Conservation (phyloP, 176 grass and related monocot genomes). For the Pharus latifolius region DNA sequence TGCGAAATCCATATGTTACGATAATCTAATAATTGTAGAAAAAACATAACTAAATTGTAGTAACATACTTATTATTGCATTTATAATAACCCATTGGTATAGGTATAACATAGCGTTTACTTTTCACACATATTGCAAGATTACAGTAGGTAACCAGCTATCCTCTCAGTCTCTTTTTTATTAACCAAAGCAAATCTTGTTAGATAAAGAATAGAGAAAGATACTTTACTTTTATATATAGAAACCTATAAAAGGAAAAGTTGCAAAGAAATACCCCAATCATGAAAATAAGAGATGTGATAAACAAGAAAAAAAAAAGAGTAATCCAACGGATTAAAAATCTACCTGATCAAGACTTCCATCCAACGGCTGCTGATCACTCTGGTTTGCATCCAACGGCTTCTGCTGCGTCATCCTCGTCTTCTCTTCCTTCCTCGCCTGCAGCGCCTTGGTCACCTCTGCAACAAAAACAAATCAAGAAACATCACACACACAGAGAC, state of each 20-base stretch:
- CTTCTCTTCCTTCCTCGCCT: conserved; percentile 65
- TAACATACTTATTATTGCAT: no score
- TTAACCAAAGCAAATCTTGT: neutral
- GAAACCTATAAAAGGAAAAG: neutral
- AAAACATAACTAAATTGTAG: no score
- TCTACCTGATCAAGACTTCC: conserved; percentile 31
- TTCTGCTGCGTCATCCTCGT: conserved; percentile 27
- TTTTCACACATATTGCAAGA: neutral
- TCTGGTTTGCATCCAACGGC: neutral
- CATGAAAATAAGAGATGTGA: neutral
- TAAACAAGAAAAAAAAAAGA: neutral
- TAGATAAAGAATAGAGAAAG: no score
- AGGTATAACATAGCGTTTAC: no score
- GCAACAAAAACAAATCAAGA: neutral
- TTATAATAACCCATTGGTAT: no score
- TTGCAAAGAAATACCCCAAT: neutral
- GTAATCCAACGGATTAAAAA: neutral
- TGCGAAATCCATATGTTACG: no score
- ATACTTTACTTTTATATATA: neutral
- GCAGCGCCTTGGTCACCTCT: conserved; percentile 67
- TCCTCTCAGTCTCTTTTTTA: neutral
- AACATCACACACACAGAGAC: neutral
- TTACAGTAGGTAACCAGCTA: neutral
- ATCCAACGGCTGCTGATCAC: neutral
- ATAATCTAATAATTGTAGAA: no score